Evolutionary conservation across 2,329 filamentous ascomycete genomes (phyloP), one percentile per base, ranked within the genome.

Genomic region (Venturiaceae sp.): DNA sequence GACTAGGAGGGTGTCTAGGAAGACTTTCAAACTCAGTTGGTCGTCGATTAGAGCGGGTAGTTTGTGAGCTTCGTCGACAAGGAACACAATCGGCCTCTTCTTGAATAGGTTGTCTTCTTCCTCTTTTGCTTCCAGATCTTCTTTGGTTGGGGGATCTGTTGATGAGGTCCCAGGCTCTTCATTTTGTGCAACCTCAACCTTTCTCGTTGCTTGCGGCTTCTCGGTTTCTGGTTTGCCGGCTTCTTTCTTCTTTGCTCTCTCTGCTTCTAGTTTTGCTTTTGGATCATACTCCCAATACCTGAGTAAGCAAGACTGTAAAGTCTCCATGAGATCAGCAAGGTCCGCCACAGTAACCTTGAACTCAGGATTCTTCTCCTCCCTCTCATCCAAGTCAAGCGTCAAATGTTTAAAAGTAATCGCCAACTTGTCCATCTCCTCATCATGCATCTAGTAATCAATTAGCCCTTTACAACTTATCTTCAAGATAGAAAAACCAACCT

Each of bases 401-500:
- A 56, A 14, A 56, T 56, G 53, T n/a, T 56, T 56, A 34, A 56
- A 56, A 3, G 36, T 41, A 14, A 56, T 26, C 7, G 16, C 32
- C 53, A 39, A 19, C 37, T 56, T 44, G n/a, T 41, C 53, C 53
- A 56, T 56, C 30, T 44, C 53, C n/a, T 56, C 36, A n/a, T 56
- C 53, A 14, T 56, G 32, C 53, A 56, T 56, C 53, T 56, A 16
- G 3, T 2, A 14, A 3, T 23, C n/a, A 14, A 28, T 56, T 41
- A 56, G 53, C 26, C 36, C 8, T 13, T 8, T 8, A 16, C 28
- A 26, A 14, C 26, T 21, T 26, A 23, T 23, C 6, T 36, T n/a
- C 16, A 8, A 23, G 26, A 1, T 8, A 11, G 30, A 23, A 5
- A 8, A 2, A 44, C 9, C 19, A 50, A 56, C 53, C 53, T 56